Evolutionary conservation across 2,329 filamentous ascomycete genomes (phyloP).

Genomic region (Verticillium longisporum): DNA sequence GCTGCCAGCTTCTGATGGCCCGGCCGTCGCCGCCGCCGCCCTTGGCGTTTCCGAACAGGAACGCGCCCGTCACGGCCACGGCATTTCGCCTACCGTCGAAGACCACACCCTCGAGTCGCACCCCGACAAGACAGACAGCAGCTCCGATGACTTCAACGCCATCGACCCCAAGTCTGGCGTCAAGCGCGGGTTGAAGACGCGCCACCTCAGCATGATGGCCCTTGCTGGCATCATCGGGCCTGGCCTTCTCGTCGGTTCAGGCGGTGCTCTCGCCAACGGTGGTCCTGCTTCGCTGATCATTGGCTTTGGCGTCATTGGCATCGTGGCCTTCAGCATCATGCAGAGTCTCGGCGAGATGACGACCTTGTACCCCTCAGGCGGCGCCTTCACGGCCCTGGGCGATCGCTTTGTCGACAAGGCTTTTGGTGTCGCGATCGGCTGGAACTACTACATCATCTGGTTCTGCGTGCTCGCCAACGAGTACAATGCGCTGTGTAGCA

Average conservation of each 20-base stretch:
- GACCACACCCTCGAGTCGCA: not conserved
- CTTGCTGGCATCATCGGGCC: slow-evolving; percentile 60
- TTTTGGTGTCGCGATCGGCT: slow-evolving; percentile 61
- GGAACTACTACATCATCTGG: slow-evolving; percentile 68
- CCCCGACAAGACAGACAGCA: slow-evolving; percentile 1
- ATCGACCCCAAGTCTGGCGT: slow-evolving; percentile 59
- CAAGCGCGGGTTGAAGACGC: slow-evolving; percentile 61
- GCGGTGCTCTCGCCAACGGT: slow-evolving; percentile 60
- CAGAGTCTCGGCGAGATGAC: slow-evolving; percentile 70
- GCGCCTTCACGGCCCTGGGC: slow-evolving; percentile 64
- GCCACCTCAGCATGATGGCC: slow-evolving; percentile 61
- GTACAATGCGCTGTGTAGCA: slow-evolving; percentile 62
- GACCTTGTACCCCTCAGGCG: slow-evolving; percentile 64
- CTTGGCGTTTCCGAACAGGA: not conserved
- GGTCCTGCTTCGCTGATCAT: slow-evolving; percentile 68
- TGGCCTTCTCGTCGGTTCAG: slow-evolving; percentile 65
- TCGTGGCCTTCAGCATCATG: slow-evolving; percentile 63
- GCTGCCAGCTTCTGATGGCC: not conserved
- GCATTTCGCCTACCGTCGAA: not conserved
- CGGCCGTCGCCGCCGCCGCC: not conserved
- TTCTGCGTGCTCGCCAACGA: slow-evolving; percentile 60
- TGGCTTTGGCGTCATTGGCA: slow-evolving; percentile 64
- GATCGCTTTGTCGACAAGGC: slow-evolving; percentile 66
- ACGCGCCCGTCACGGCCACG: not conserved
- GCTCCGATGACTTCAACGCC: slow-evolving; percentile 29